phyloP scores from a whole-genome alignment of 306 rosid species.

The Cicer chorassanicum region DNA sequence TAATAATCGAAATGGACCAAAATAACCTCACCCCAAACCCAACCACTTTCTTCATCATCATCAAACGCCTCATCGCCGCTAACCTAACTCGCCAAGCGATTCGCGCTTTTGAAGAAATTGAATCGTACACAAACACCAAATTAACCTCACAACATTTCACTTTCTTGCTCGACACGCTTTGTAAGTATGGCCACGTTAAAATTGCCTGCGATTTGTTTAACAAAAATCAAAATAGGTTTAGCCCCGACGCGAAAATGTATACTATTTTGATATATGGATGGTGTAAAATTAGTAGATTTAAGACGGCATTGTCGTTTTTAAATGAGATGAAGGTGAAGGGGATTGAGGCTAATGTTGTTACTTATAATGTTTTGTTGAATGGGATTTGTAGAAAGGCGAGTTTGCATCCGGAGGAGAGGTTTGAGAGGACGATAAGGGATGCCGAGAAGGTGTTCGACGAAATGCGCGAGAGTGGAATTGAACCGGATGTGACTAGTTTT shows the following conservation, averaged over 20 bases:
- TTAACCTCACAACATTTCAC: slow-evolving; percentile 52
- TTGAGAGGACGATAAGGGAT: slow-evolving; percentile 69
- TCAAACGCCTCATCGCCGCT: slow-evolving; percentile 71
- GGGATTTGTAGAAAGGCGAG: slow-evolving; percentile 86
- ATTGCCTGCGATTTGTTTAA: slow-evolving; percentile 74
- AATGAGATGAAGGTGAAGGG: slow-evolving; percentile 68
- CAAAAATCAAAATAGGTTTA: slow-evolving; percentile 49
- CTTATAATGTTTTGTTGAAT: slow-evolving; percentile 77
- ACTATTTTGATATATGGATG: slow-evolving; percentile 84
- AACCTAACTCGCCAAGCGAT: slow-evolving; percentile 87
- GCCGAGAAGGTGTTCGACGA: slow-evolving; percentile 79
- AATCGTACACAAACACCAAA: slow-evolving; percentile 46
- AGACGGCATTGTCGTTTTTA: slow-evolving; percentile 62
- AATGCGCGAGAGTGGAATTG: slow-evolving; percentile 76
- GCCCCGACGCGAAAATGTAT: slow-evolving; percentile 60
- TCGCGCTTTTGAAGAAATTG: slow-evolving; percentile 73
- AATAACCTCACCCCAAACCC: slow-evolving; percentile 47
- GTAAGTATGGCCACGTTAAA: slow-evolving; percentile 76
- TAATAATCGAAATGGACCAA: slow-evolving; percentile 73
- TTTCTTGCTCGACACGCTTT: slow-evolving; percentile 72
- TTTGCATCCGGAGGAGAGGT: slow-evolving; percentile 84
- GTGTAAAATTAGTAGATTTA: slow-evolving; percentile 72
- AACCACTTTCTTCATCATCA: slow-evolving; percentile 60
- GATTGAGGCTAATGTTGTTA: slow-evolving; percentile 79
- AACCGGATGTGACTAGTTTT: slow-evolving; percentile 87